Conservation (phyloP, 1,139 yeast species). For the Debaryomyces subglobosus region DNA sequence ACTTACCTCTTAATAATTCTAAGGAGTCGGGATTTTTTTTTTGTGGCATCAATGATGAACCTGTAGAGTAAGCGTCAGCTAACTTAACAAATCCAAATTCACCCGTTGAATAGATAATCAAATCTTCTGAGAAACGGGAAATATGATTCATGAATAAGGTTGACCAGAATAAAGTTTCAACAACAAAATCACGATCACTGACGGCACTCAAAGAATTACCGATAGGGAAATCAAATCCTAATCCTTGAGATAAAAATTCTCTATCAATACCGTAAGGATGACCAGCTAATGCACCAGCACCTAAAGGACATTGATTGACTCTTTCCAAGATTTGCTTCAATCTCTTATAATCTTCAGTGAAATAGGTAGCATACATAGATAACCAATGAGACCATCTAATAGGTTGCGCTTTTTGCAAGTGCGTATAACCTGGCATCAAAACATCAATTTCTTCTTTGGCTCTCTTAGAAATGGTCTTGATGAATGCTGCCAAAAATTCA, state of each 20-base stretch:
- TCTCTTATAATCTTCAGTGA: slow-evolving; percentile 87
- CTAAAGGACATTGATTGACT: slow-evolving; percentile 87
- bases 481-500: slow-evolving; percentile 60
- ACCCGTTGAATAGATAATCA: slow-evolving; percentile 93
- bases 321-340: slow-evolving; percentile 78
- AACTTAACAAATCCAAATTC: slow-evolving; percentile 93
- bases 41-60: slow-evolving; percentile 98
- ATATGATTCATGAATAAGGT: slow-evolving; percentile 93
- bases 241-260: slow-evolving; percentile 76
- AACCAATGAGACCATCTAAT: slow-evolving; percentile 99
- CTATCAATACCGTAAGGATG: slow-evolving; percentile 98
- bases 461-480: slow-evolving; percentile 68
- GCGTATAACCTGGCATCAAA: slow-evolving; percentile 98
- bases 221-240: slow-evolving; percentile 82
- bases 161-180: slow-evolving; percentile 97
- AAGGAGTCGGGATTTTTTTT: slow-evolving; percentile 97
- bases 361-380: slow-evolving; percentile 90
- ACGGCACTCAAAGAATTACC: slow-evolving; percentile 96
- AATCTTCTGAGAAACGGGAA: slow-evolving; percentile 91
- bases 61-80: slow-evolving; percentile 98
- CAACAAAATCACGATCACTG: slow-evolving; percentile 95
- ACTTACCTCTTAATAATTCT: slow-evolving; percentile 92
- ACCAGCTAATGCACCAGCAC: slow-evolving; percentile 98
- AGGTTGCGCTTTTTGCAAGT: slow-evolving; percentile 98
- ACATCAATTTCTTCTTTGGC: slow-evolving; percentile 86